These are phyloP conservation scores for Phytophthora macrochlamydospora DNA, from an alignment of 352 stramenopile genomes.

Conservation along the genomic window DNA sequence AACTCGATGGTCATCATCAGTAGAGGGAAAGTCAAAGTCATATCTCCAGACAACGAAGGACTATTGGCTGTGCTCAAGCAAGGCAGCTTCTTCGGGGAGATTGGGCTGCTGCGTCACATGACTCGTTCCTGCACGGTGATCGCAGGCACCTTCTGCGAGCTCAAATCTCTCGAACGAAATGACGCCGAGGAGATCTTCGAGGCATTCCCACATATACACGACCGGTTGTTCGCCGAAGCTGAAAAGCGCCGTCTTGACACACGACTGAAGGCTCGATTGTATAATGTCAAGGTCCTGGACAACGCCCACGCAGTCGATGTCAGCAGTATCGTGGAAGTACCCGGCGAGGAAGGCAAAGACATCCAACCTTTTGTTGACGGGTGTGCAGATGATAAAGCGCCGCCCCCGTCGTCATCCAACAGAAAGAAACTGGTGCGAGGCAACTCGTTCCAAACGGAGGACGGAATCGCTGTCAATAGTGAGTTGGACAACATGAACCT, in stretches of 20 bases:
- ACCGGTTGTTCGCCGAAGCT: slow-evolving; percentile 59
- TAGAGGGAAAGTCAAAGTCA: slow-evolving; percentile 66
- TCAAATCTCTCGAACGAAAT: slow-evolving; percentile 53
- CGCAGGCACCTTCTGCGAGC: slow-evolving; percentile 62
- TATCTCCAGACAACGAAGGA: slow-evolving; percentile 55
- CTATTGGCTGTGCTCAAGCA: slow-evolving; percentile 63
- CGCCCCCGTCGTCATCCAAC: slow-evolving; percentile 16
- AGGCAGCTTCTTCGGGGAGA: slow-evolving; percentile 70
- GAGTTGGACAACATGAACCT: slow-evolving; percentile 56
- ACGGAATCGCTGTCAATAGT: slow-evolving; percentile 41
- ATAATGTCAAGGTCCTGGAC: slow-evolving; percentile 72
- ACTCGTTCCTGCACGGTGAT: slow-evolving; percentile 62
- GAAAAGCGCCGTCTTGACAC: slow-evolving; percentile 60
- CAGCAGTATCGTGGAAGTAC: slow-evolving; percentile 52
- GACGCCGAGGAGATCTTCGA: slow-evolving; percentile 68
- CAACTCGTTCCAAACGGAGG: slow-evolving; percentile 53
- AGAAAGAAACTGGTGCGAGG: slow-evolving; percentile 31
- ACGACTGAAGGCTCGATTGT: slow-evolving; percentile 46
- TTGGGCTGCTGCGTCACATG: slow-evolving; percentile 60
- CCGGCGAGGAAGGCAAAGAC: slow-evolving; percentile 28
- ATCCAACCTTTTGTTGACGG: slow-evolving; percentile 49
- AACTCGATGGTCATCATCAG: slow-evolving; percentile 74
- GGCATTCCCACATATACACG: slow-evolving; percentile 61
- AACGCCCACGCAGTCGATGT: slow-evolving; percentile 66
- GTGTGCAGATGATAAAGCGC: slow-evolving; percentile 15